A percentile compares a stretch with the other conserved stretches of the same genome.
phyloP scores from a whole-genome alignment of 345 rosid species.

The Salix purpurea region DNA sequence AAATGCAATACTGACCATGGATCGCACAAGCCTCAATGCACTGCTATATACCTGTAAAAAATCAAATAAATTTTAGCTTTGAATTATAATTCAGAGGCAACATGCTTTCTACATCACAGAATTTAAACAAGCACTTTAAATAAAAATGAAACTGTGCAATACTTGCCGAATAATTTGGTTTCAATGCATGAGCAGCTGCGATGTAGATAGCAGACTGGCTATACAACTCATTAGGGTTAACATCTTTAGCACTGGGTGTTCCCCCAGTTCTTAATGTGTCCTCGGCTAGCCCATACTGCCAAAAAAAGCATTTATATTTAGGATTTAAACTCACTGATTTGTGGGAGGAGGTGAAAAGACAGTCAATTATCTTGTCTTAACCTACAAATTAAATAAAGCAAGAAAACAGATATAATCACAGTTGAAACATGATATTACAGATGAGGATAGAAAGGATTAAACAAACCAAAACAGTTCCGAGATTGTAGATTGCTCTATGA shows the following conservation, averaged over 20 bases:
- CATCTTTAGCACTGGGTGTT: constrained; percentile 52
- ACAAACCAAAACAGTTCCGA: constrained; percentile 94
- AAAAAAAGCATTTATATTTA: constrained; percentile 9
- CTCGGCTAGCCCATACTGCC: constrained; percentile 95
- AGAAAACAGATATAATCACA: background rate
- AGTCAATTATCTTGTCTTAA: background rate
- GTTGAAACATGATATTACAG: background rate
- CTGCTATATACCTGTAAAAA: constrained; percentile 84
- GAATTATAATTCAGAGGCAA: background rate
- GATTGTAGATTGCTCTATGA: constrained; percentile 96
- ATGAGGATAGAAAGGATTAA: constrained; percentile 16
- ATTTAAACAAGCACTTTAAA: background rate
- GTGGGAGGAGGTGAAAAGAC: background rate
- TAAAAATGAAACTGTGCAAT: background rate
- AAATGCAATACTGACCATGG: constrained; percentile 64
- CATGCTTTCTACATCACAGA: background rate
- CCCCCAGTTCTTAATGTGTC: constrained; percentile 86
- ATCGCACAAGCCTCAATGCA: constrained; percentile 87
- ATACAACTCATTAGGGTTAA: constrained; percentile 85
- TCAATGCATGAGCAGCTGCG: constrained; percentile 97
- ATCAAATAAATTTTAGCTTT: constrained; percentile 6
- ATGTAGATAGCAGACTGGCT: constrained; percentile 96
- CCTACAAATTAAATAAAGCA: background rate
- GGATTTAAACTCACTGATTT: background rate
- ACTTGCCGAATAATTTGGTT: constrained; percentile 88